Base-by-base conservation (phyloP, 2,329 filamentous ascomycete genomes). In the Pseudodiploospora longispora region DNA sequence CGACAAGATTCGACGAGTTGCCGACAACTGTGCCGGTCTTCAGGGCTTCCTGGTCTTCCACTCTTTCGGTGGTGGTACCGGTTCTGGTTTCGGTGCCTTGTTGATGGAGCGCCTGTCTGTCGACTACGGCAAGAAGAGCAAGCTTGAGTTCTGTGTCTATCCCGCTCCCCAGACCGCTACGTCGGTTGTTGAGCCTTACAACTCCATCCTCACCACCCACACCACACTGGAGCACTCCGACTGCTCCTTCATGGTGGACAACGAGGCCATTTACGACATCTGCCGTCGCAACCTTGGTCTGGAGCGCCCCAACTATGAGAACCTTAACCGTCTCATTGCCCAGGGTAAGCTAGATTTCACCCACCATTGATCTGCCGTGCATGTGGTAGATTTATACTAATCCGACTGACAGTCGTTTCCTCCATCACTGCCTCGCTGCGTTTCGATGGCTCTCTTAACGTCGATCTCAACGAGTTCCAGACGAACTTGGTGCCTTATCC, bases 81-180 rank as follows among this genome's bases (percentile, higher is more conserved):
- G 93, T 62, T 98, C 93, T 59, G 93, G 93, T 65, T 98, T 98
- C 70, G 93, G 93, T 73, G 93, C 93, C 61, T 83, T 98, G 57
- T 78, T 98, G 60, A 95, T 98, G 89, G 93, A 98, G 78, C 91
- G 93, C 67, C 83, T 98, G 51, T 97, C 93, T 32, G 87, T 96
- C 62, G 93, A 98, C 74, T 98, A 96, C 66, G 91, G 93, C 77
- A 98, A 98, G 85, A 98, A 98, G 85, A 94, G 87, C 81, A 98
- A 98, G 84, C 82, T 98, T 53, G 93, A 98, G 74, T 98, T 98
- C 80, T 95, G 89, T 63, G 90, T 98, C 64, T 98, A 98, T 77
- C 93, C 93, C 62, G 90, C 93, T 57, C 93, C 93, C 49, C 90
- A 95, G 76, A 93, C 93, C 56, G 88, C 91, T 58, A 96, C 91